Conservation (phyloP, 2,329 filamentous ascomycete species). For the Dactylellina leptospora region DNA sequence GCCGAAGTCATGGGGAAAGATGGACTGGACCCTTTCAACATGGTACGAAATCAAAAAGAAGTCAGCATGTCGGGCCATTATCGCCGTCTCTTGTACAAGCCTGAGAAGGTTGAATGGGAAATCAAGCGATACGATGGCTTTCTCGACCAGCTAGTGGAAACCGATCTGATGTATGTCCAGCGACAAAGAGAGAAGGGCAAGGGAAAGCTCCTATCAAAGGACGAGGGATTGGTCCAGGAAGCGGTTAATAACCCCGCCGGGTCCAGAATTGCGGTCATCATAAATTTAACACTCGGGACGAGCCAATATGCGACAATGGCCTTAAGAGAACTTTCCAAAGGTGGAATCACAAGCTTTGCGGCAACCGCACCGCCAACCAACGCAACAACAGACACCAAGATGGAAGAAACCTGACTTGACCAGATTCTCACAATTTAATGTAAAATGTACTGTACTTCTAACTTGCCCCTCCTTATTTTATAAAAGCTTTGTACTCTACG, state of each 20-base stretch:
- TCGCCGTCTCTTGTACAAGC: constrained; percentile 80
- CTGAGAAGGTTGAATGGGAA: constrained; percentile 70
- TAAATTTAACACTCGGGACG: constrained; percentile 78
- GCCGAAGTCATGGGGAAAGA: constrained; percentile 82
- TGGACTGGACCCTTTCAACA: constrained; percentile 79
- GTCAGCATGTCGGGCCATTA: constrained; percentile 89
- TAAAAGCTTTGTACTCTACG: constrained; percentile 26
- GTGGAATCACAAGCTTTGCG: constrained; percentile 67
- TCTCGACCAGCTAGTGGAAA: constrained; percentile 85
- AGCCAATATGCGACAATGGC: constrained; percentile 89
- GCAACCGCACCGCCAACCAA: background rate
- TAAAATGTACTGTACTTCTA: constrained; percentile 12
- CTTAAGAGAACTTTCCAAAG: constrained; percentile 79
- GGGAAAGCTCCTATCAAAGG: constrained; percentile 24
- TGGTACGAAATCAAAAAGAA: constrained; percentile 86
- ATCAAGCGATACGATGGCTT: constrained; percentile 75
- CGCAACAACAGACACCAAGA: constrained; percentile 9
- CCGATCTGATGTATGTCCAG: constrained; percentile 77
- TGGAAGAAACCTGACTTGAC: background rate
- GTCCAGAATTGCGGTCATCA: constrained; percentile 71
- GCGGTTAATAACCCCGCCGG: constrained; percentile 31
- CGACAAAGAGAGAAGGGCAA: constrained; percentile 53
- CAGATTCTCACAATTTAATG: background rate
- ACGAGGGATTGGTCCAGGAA: constrained; percentile 44
- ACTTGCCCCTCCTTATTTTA: constrained; percentile 8